Evolutionary conservation across 225 moss, liverwort and hornwort species (phyloP), one percentile per base, ranked within the genome.

Genomic region (Polytrichum formosum): DNA sequence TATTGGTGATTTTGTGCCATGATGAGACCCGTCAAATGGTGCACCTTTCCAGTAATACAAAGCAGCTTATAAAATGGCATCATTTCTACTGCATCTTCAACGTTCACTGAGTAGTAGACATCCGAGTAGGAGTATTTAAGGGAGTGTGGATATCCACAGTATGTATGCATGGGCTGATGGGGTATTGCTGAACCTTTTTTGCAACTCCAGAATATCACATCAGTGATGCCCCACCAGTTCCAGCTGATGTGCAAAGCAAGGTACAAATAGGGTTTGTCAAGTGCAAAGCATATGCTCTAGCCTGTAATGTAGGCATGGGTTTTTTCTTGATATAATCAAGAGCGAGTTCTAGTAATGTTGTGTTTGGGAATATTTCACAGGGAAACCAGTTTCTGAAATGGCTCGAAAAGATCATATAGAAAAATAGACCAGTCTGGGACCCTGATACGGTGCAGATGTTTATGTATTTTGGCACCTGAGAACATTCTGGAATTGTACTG

Each of bases 181-280:
- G 87, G 87, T 83, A 87, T 87, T 87, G 81, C 83, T 87, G 87
- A 84, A 78, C 81, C 80, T 73, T 74, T 78, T 64, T 28, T 84
- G 80, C 83, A 79, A 71, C 84, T 76, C 76, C 68, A 73, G 67
- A 73, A 76, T 55, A 29, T 63, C 68, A 74, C 66, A 73, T 83
- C 79, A 87, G 87, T 84, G 87, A 83, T 87, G 83, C 83, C 83
- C 87, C 78, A 87, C 87, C 83, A 76, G 78, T 78, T 71, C 81
- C 79, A 74, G 81, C 87, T 80, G 78, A 76, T 78, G 76, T 87
- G 81, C 80, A 33, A 78, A 75, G 83, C 75, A 77, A 86, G 86
- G 82, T 86, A 86, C 77, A 83, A 72, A 5, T 46, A 76, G 71
- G 66, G 58, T 76, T 67, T 46, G 46, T 46, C 46, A 13, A 46